phyloP scores from a whole-genome alignment of 768 basidiomycete genomes.

The Nevesoporus exiguus region DNA sequence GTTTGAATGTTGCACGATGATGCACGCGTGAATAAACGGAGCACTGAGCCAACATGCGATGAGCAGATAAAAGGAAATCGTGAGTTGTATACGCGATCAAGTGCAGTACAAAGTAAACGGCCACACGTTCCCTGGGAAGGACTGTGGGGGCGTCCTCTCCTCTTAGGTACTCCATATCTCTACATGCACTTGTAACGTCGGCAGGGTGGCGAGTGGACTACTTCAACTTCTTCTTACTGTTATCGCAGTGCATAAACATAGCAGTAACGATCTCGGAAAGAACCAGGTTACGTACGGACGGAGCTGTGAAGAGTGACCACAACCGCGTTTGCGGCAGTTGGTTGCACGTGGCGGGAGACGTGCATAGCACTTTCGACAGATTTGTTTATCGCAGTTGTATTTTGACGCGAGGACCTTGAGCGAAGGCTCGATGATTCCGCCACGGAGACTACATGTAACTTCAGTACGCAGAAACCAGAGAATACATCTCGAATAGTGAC shows the following conservation, averaged over 20 bases:
- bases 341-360: constrained; percentile 98
- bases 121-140: neutral
- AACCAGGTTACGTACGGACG: constrained; percentile 63
- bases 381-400: constrained; percentile 99
- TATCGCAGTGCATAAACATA: neutral
- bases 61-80: neutral
- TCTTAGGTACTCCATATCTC: constrained; percentile 13
- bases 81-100: constrained; percentile 12
- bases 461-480: neutral
- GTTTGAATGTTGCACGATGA: too few relatives aligned
- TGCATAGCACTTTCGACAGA: constrained; percentile 99
- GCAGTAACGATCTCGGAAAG: neutral
- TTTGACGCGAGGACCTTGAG: constrained; percentile 95
- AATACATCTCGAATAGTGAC: constrained; percentile 19
- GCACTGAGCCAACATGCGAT: neutral
- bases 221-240: constrained; percentile 95
- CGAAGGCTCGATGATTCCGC: constrained; percentile 99
- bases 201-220: constrained; percentile 40
- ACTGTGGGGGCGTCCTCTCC: neutral
- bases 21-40: too few relatives aligned
- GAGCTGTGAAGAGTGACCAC: constrained; percentile 88
- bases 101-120: constrained; percentile 23
- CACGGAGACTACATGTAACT: constrained; percentile 12
- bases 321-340: constrained; percentile 96
- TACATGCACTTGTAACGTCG: constrained; percentile 2